Evolutionary conservation across 1,139 yeast species (phyloP).

Genomic region (Yamadazyma triangularis): DNA sequence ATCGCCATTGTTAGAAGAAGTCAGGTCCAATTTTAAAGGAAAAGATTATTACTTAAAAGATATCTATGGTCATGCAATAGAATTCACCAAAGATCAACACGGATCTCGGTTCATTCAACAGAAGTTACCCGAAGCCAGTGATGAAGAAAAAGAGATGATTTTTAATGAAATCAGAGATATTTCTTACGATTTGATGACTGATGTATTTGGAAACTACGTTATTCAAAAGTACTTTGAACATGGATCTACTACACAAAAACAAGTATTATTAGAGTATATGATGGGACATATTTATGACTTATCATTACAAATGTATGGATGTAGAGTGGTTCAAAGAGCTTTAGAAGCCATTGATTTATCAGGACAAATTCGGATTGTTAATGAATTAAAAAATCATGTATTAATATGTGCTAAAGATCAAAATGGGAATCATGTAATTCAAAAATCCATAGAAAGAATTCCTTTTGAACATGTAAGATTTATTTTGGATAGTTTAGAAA

Average conservation of each 20-base stretch:
- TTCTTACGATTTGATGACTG: conserved; percentile 82
- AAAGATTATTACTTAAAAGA: conserved; percentile 65
- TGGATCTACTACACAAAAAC: conserved; percentile 69
- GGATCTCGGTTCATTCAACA: conserved; percentile 97
- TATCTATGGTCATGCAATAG: conserved; percentile 83
- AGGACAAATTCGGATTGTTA: conserved; percentile 66
- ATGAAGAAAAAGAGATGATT: conserved; percentile 72
- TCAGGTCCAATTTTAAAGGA: conserved; percentile 63
- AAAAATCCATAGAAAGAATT: conserved; percentile 85
- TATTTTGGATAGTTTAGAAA: conserved; percentile 66
- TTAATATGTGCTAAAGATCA: conserved; percentile 88
- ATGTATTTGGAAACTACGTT: conserved; percentile 96
- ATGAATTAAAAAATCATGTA: conserved; percentile 69
- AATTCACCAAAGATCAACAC: conserved; percentile 93
- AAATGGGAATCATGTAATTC: conserved; percentile 97
- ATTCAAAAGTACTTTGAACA: conserved; percentile 90
- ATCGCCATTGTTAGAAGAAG: conserved; percentile 82
- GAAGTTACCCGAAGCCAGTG: conserved; percentile 61
- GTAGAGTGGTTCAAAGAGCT: conserved; percentile 94
- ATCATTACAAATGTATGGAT: conserved; percentile 94
- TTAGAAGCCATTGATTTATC: conserved; percentile 67
- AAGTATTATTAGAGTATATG: conserved; percentile 69
- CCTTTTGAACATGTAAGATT: conserved; percentile 71
- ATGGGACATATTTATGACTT: conserved; percentile 69
- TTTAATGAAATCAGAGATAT: conserved; percentile 80